A percentile compares a stretch with the other conserved stretches of the same genome.
phyloP scores from a whole-genome alignment of 306 rosid species.

The Quercus suber region DNA sequence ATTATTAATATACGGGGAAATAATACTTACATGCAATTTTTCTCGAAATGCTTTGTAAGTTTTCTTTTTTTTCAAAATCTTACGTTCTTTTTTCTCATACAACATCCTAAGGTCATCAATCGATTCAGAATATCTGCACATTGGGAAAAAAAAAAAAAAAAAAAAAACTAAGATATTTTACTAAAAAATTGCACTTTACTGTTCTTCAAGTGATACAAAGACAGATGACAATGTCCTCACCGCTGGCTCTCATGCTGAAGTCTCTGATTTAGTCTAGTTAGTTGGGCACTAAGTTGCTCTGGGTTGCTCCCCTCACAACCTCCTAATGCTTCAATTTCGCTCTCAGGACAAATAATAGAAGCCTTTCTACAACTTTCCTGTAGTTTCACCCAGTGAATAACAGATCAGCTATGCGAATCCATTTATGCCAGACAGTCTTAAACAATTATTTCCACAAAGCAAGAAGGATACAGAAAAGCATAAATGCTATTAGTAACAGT shows the following conservation, averaged over 20 bases:
- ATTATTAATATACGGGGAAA: not conserved
- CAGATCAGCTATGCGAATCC: slow-evolving; percentile 6
- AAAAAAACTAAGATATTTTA: not conserved
- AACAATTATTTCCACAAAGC: not conserved
- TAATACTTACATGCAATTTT: slow-evolving; percentile 43
- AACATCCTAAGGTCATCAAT: slow-evolving; percentile 70
- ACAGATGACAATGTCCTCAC: slow-evolving; percentile 28
- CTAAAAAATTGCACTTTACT: slow-evolving; percentile 13
- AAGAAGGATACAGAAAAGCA: slow-evolving; percentile 12
- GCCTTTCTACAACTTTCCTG: slow-evolving; percentile 71
- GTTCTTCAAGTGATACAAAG: slow-evolving; percentile 11
- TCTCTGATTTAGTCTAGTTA: slow-evolving; percentile 54
- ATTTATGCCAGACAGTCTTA: not conserved
- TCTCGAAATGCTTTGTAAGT: slow-evolving; percentile 58
- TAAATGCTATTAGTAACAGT: not conserved
- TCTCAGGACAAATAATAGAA: slow-evolving; percentile 67
- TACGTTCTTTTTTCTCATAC: slow-evolving; percentile 61
- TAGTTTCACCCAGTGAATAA: slow-evolving; percentile 31
- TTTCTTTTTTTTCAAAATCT: slow-evolving; percentile 56
- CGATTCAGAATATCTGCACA: slow-evolving; percentile 66
- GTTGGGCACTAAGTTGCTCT: slow-evolving; percentile 67
- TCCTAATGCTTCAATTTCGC: slow-evolving; percentile 60
- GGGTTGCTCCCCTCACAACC: slow-evolving; percentile 67
- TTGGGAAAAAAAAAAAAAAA: not conserved
- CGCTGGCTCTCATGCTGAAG: slow-evolving; percentile 66